Base-by-base conservation (phyloP, 192 early-diverging fungal genomes). In the Coemansia sp. region DNA sequence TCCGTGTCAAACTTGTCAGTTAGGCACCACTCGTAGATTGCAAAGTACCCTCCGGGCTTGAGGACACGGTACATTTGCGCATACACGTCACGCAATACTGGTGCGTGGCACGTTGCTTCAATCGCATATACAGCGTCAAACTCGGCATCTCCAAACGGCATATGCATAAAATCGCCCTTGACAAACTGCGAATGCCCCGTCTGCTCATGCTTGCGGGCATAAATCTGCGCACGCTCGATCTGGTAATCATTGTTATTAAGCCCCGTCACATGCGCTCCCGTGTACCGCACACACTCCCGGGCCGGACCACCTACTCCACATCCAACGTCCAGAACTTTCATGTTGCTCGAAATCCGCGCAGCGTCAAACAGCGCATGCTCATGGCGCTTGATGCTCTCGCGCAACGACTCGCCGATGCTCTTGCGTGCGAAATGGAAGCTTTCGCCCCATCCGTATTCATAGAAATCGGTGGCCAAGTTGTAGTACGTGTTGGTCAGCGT, bases 181-280 rank as follows among this genome's bases (percentile, higher is more conserved):
- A 88, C 67, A 74, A 85, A 91, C 51, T 80, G 77, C 31, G 85
- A 86, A 53, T 74, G 67, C 11, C 78, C 59, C 10, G 86, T 76
- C 27, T 96, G 86, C 29, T 89, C 87, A 49, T 77, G 71, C 69
- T 86, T 86, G 57, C 78, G 75, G 39, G 92, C 89, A 60, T 95
- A 91, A 47, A 87, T 83, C 23, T 72, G 72, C 47, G 90, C 92
- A 14, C 93, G 86, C 43, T 88, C 71, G 61, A 97, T 88, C 80
- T 98, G 95, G 68, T 97, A 94, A 43, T 91, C 89, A 76, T 98
- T 98, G 87, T 97, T 98, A 82, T 98, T 98, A 35, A 98, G 74
- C n/a, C 96, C 95, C 3, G 90, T 91, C 53, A 98, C 85, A 59
- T 90, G 87, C 27, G 93, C 91, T 16, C 92, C 94, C n/a, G 90